Base-by-base conservation (phyloP, 78 protist genomes). In the Corallochytrium limacisporum region DNA sequence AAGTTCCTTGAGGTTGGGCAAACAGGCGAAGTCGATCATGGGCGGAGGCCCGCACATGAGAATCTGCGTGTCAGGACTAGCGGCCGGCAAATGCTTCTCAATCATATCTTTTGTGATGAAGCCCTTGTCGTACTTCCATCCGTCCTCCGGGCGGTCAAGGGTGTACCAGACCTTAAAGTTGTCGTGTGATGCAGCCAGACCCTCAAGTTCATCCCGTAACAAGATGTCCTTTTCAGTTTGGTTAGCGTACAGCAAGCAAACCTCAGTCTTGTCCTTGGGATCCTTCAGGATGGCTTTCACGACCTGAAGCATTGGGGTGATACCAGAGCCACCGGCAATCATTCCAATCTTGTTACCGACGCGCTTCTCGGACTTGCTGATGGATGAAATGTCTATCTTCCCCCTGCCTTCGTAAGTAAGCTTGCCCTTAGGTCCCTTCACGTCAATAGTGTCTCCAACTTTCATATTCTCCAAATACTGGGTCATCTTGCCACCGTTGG, bases 271-370 rank as follows among this genome's bases (percentile, higher is more conserved):
- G 75, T 71, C 77, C 12, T 31, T 1, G 10, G 72, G 71, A 24
- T 81, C 66, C 33, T 56, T 48, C 24, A 50, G 43, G 46, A 69
- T 48, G 24, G 77, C 86, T 0, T 13, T 20, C 66, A 60, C 66
- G 13, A 62, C 35, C 74, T 81, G 74, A 18, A 29, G 35, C 60
- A 56, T 36, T 29, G 85, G 79, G 22, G 86, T 81, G 70, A 81
- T 68, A 26, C 86, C 86, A 7, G 86, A 60, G 32, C 86, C 86
- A 20, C 86, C 86, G 0, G 79, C 72, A 16, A 81, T 38, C 82
- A 81, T 69, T 26, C 66, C 81, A 33, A 81, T 0, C 50, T 51
- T 32, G 24, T 46, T 49, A 22, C 32, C 65, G 31, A 24, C 32
- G 32, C n/a, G 0, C 29, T 0, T 44, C 39, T 65, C 24, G 12